Evolutionary conservation across 2,329 filamentous ascomycete species (phyloP).

Genomic region (Endothia cerciana): DNA sequence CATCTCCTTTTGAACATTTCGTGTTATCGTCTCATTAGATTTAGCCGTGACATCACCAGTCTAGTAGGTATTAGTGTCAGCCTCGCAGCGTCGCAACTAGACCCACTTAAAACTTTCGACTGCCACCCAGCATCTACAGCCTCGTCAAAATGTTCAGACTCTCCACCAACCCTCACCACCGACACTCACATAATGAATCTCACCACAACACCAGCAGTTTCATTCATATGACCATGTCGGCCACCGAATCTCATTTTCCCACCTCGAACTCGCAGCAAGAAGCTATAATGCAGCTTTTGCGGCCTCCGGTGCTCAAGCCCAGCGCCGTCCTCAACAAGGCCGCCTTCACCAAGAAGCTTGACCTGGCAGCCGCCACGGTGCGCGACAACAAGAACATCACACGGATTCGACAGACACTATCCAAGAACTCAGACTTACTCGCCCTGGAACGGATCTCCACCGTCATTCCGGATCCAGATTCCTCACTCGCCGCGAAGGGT

Average conservation of each 20-base stretch:
- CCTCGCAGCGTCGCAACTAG: constrained; percentile 28
- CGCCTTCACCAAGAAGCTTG: constrained; percentile 78
- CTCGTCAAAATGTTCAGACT: constrained; percentile 26
- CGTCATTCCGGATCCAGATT: constrained; percentile 66
- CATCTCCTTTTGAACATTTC: neutral
- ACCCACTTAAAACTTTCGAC: constrained; percentile 12
- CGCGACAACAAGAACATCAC: constrained; percentile 76
- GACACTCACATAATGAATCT: constrained; percentile 10
- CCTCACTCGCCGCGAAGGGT: constrained; percentile 54
- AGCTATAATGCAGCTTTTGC: constrained; percentile 62
- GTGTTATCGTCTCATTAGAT: neutral
- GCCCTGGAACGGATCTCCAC: constrained; percentile 64
- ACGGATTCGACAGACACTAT: constrained; percentile 68
- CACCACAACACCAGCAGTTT: neutral
- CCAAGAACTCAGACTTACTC: constrained; percentile 69
- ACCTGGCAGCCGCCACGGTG: constrained; percentile 77
- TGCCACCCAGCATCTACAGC: constrained; percentile 16
- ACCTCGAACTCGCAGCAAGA: constrained; percentile 8
- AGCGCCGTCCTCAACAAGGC: constrained; percentile 81
- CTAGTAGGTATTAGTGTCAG: constrained; percentile 21
- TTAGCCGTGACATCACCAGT: constrained; percentile 28
- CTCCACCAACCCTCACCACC: constrained; percentile 1
- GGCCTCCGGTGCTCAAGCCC: constrained; percentile 77
- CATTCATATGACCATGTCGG: constrained; percentile 16
- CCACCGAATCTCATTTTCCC: neutral